Conservation (phyloP, 495 filamentous ascomycete species). For the Haplographium delicatum region DNA sequence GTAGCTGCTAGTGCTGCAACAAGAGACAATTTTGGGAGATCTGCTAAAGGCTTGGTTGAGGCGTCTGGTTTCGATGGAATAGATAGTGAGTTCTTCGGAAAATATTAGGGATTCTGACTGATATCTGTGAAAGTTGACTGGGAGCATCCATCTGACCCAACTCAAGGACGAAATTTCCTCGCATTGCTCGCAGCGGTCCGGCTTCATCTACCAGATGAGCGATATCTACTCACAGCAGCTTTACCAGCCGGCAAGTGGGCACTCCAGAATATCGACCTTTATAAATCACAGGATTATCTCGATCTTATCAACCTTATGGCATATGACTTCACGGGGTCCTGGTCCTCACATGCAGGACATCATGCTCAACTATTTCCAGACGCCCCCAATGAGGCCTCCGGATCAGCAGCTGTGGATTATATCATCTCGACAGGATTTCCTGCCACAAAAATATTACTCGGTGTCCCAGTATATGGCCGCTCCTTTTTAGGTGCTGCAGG, state of each 20-base stretch:
- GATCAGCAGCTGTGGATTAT: conserved; percentile 61
- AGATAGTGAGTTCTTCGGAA: conserved; percentile 58
- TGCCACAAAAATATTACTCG: conserved; percentile 68
- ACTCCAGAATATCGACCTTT: conserved; percentile 70
- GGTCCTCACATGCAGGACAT: conserved; percentile 65
- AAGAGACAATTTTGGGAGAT: conserved; percentile 66
- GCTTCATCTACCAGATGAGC: conserved; percentile 63
- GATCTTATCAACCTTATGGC: conserved; percentile 81
- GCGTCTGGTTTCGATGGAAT: conserved; percentile 78
- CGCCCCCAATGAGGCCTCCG: conserved; percentile 52
- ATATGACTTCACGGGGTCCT: conserved; percentile 84
- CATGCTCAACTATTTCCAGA: conserved; percentile 74
- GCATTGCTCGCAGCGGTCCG: conserved; percentile 65
- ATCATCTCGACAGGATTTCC: conserved; percentile 63
- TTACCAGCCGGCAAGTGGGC: conserved; percentile 74
- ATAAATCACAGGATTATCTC: conserved; percentile 56
- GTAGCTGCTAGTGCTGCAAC: conserved; percentile 58
- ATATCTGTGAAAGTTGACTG: conserved; percentile 67
- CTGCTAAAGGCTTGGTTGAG: conserved; percentile 66
- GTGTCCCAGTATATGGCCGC: conserved; percentile 75
- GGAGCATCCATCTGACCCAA: conserved; percentile 71
- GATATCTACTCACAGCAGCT: conserved; percentile 72
- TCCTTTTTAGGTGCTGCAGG: conserved; percentile 67
- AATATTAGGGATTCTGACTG: background rate
- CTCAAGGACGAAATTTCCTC: conserved; percentile 70